Evolutionary conservation across 257 asterid species (phyloP), one percentile per base, ranked within the genome.

Genomic region (Plantago major): DNA sequence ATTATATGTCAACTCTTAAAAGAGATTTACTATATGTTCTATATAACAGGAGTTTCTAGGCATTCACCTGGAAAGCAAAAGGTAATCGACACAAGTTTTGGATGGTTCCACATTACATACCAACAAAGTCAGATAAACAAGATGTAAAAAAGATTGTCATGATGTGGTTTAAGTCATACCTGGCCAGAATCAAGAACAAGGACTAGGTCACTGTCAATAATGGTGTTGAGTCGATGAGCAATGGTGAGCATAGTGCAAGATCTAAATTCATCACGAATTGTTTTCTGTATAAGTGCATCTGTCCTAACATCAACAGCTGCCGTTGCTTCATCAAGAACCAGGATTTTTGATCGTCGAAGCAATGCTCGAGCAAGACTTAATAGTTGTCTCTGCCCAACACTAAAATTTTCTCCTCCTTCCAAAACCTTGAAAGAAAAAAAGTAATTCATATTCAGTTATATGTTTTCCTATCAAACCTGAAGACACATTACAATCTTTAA

Each of bases 241-340:
- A 88, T 79, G 19, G 85, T 85, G 70, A 88, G 80, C 95, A 88
- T 88, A 14, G 96, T 88, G 84, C 96, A 81, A 16, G 84, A 75
- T 63, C 71, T 83, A 42, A 85, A 88, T 70, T 88, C 96, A 64
- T 79, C 83, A n/a, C 92, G 72, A 45, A 88, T 88, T 59, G 95
- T 88, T 63, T 80, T 80, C 78, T 88, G 96, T 67, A 88, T 85
- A 44, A 88, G 90, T 46, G 92, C 88, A 76, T 88, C 95, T 38
- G 96, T 88, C 72, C 92, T 80, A 49, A 85, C 87, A 73, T 88
- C 96, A 67, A 88, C 96, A 14, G 96, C 82, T 7, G 95, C 92
- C 11, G 95, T 88, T 72, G 95, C 96, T 78, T 88, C 96, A 69
- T 85, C 96, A 60, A 88, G 92, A 58, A 88, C 96, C 18, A 88